Conservation (phyloP, 345 rosid genomes). For the Eucalyptus viminalis region DNA sequence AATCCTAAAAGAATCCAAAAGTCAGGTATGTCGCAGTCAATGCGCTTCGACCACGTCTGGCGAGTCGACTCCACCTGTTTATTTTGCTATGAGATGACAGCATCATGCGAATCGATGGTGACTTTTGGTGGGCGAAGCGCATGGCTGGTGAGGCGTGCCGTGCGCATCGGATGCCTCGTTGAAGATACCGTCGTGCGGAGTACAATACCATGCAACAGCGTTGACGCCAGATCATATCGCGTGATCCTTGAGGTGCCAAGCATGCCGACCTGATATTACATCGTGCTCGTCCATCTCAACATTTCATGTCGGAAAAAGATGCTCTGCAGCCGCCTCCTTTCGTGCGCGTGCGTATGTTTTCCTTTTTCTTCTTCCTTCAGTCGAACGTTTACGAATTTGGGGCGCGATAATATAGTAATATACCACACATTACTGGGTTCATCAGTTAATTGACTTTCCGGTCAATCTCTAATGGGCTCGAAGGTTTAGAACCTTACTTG, state of each 20-base stretch:
- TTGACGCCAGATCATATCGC: not conserved
- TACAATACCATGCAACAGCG: not conserved
- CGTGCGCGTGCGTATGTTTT: not conserved
- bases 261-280: not conserved
- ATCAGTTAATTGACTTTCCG: not conserved
- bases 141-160: not conserved
- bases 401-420: not conserved
- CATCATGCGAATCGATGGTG: not conserved
- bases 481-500: not conserved
- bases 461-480: not conserved
- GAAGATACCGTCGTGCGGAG: not conserved
- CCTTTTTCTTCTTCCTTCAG: not conserved
- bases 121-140: not conserved
- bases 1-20: not conserved
- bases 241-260: not conserved
- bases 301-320: not conserved
- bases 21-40: not conserved
- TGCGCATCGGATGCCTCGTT: not conserved
- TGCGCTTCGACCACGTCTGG: not conserved
- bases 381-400: not conserved
- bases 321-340: not conserved
- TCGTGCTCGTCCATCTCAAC: not conserved
- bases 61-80: not conserved
- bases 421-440: not conserved
- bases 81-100: not conserved